These are phyloP conservation scores for Beauveria australis DNA, from an alignment of 2,329 filamentous ascomycete genomes.

Conservation along the genomic window DNA sequence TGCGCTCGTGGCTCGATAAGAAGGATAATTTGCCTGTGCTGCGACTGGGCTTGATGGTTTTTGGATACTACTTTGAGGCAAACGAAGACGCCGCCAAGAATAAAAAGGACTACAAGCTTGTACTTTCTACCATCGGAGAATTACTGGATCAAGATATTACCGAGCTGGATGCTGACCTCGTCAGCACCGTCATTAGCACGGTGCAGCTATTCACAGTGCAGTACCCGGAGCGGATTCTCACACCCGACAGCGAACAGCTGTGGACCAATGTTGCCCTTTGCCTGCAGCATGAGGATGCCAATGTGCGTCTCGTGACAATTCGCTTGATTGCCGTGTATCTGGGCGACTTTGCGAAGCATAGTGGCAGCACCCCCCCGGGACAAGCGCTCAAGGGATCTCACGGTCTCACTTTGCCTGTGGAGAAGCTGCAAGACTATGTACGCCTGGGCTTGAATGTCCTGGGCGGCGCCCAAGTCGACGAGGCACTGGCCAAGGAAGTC, in stretches of 20 bases:
- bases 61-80: conserved; percentile 73
- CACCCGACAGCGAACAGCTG: conserved; percentile 49
- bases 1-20: conserved; percentile 70
- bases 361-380: conserved; percentile 35
- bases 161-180: conserved; percentile 58
- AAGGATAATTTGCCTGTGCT: conserved; percentile 63
- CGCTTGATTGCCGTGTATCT: conserved; percentile 71
- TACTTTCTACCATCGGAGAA: conserved; percentile 46
- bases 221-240: conserved; percentile 56
- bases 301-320: conserved; percentile 70
- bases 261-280: conserved; percentile 64
- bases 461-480: conserved; percentile 55
- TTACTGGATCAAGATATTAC: conserved; percentile 46
- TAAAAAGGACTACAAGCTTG: conserved; percentile 57
- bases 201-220: conserved; percentile 59
- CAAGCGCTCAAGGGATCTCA: conserved; percentile 61
- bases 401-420: conserved; percentile 58
- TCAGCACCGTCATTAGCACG: conserved; percentile 65
- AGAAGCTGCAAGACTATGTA: conserved; percentile 55
- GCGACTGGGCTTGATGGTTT: conserved; percentile 69
- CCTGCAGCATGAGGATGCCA: conserved; percentile 62
- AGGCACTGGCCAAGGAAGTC: conserved; percentile 69
- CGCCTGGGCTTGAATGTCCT: conserved; percentile 45
- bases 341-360: conserved; percentile 63
- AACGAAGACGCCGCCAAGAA: conserved; percentile 50